phyloP scores from a whole-genome alignment of 2,329 filamentous ascomycete genomes.

The Apiospora koreana region DNA sequence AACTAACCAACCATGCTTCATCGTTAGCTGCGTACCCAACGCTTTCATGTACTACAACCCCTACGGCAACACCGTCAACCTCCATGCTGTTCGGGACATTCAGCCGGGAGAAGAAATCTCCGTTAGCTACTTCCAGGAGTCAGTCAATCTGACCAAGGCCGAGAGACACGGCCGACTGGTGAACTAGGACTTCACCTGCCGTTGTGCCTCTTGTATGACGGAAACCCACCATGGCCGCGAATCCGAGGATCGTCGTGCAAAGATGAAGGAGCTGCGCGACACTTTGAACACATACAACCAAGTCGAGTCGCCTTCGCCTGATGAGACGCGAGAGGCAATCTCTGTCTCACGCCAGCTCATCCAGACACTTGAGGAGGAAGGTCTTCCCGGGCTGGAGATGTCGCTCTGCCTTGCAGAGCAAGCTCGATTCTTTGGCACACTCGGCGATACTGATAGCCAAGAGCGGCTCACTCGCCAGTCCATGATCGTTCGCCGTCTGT shows the following conservation, averaged over 20 bases:
- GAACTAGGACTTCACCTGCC: not conserved
- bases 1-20: not conserved
- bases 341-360: not conserved
- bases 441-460: not conserved
- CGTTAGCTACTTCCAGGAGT: not conserved
- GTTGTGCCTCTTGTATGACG: not conserved
- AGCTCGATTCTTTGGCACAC: not conserved
- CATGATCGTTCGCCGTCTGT: not conserved
- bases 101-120: not conserved
- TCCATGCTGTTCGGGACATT: not conserved
- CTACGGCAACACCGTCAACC: accelerated
- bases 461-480: not conserved
- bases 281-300: not conserved
- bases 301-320: not conserved
- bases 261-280: not conserved
- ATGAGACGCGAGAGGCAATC: not conserved
- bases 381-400: not conserved
- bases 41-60: not conserved
- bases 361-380: not conserved
- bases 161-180: not conserved
- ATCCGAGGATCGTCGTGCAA: not conserved
- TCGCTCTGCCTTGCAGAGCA: not conserved
- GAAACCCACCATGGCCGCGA: not conserved
- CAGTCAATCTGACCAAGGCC: not conserved
- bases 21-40: not conserved